phyloP scores from a whole-genome alignment of 192 early-diverging fungal species.

The Mortierella claussenii region DNA sequence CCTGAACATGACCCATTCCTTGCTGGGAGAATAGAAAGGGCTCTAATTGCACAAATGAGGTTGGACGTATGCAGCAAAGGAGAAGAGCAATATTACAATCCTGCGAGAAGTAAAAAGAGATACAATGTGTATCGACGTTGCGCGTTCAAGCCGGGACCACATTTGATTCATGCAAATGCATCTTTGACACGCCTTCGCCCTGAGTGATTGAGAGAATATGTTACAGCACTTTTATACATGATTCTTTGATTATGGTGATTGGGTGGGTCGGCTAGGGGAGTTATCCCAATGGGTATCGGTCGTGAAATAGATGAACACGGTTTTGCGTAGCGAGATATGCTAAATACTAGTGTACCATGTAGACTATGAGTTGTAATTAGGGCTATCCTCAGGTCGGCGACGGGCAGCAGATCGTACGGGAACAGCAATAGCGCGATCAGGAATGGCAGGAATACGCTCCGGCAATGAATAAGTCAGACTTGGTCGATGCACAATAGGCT shows the following conservation, averaged over 20 bases:
- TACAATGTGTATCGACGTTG: no score
- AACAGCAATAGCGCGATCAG: constrained; percentile 5
- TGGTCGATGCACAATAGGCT: neutral
- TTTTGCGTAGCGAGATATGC: neutral
- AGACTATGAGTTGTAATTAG: neutral
- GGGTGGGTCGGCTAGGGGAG: neutral
- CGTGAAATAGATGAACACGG: neutral
- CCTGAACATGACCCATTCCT: no score
- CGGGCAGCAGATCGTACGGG: constrained; percentile 8
- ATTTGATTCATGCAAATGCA: no score
- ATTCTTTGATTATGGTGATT: neutral
- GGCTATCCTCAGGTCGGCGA: neutral
- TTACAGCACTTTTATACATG: constrained; percentile 25
- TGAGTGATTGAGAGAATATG: no score
- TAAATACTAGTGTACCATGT: neutral
- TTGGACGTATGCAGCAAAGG: no score
- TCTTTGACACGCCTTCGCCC: no score
- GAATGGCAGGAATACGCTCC: neutral
- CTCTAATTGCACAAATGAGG: no score
- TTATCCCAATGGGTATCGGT: neutral
- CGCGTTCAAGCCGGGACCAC: no score
- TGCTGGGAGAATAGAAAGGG: no score
- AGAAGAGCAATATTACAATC: no score
- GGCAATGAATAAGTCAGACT: neutral
- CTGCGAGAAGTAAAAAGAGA: no score